phyloP scores from a whole-genome alignment of 495 filamentous ascomycete genomes.

The Xylaria grammica region DNA sequence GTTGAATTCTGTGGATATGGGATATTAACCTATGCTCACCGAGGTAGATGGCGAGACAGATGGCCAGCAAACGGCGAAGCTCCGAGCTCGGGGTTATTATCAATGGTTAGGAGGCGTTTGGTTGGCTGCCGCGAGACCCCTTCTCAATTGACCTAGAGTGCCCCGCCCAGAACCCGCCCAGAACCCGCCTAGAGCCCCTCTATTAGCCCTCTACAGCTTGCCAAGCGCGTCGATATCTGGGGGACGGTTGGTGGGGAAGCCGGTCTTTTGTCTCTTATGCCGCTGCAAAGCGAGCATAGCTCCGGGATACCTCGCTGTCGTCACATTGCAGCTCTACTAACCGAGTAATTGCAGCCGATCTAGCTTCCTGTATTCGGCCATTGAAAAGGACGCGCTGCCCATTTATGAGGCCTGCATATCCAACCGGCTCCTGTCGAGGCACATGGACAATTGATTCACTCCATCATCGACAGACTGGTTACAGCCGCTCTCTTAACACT shows the following conservation, averaged over 20 bases:
- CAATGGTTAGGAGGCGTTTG: background rate
- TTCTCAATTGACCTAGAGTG: background rate
- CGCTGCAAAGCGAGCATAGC: slow-evolving; percentile 24
- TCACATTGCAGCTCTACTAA: slow-evolving; percentile 14
- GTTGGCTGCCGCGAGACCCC: background rate
- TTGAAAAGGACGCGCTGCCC: background rate
- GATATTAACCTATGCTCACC: no score
- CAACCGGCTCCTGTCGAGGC: no score
- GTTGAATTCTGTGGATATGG: no score
- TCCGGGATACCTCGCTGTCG: slow-evolving; percentile 3
- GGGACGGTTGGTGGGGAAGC: no score
- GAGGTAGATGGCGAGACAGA: no score
- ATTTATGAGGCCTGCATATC: slow-evolving; percentile 11
- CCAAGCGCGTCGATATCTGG: background rate
- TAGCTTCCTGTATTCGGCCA: slow-evolving; percentile 20
- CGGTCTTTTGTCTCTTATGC: slow-evolving; percentile 21
- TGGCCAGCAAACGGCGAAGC: background rate
- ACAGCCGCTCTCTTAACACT: background rate
- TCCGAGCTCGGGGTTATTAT: slow-evolving; percentile 22
- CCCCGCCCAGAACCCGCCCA: slow-evolving; percentile 3
- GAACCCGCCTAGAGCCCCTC: background rate
- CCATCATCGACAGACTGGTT: background rate
- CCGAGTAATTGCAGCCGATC: slow-evolving; percentile 15
- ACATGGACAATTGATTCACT: background rate
- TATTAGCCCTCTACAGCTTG: background rate